Conservation (phyloP, 495 filamentous ascomycete genomes). For the Podospora sp. region DNA sequence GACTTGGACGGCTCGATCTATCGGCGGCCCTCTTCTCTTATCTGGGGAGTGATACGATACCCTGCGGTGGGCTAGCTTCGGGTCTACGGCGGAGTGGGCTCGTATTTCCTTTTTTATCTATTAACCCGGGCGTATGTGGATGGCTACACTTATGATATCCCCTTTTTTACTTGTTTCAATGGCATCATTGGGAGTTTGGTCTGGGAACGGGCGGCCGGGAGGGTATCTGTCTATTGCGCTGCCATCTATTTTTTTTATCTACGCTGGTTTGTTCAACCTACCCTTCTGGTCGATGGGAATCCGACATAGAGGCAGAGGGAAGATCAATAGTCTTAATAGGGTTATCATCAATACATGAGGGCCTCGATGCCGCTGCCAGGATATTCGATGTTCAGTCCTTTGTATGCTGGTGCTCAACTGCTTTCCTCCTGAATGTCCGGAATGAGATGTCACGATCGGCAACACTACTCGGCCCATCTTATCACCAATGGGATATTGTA, state of each 20-base stretch:
- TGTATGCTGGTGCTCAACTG: too few relatives aligned
- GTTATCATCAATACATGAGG: too few relatives aligned
- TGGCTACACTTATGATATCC: conserved; percentile 8
- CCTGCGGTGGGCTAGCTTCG: neutral
- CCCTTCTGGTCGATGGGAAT: neutral
- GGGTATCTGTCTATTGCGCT: neutral
- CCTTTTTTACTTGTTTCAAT: neutral
- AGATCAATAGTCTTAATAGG: neutral
- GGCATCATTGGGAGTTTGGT: conserved; percentile 5
- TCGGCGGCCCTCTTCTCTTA: neutral
- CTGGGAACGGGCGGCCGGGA: neutral
- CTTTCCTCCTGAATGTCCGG: too few relatives aligned
- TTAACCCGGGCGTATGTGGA: neutral
- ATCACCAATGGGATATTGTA: too few relatives aligned
- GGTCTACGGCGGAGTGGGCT: neutral
- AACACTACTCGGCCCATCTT: too few relatives aligned
- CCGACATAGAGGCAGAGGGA: neutral
- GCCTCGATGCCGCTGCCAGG: too few relatives aligned
- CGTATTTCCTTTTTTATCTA: conserved; percentile 1
- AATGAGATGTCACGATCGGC: too few relatives aligned
- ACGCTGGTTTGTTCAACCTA: neutral
- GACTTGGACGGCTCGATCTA: neutral
- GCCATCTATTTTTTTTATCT: neutral
- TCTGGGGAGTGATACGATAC: neutral
- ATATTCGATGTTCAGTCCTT: too few relatives aligned